phyloP scores from a whole-genome alignment of 1,139 yeast genomes.

The Yamadazyma sp. region DNA sequence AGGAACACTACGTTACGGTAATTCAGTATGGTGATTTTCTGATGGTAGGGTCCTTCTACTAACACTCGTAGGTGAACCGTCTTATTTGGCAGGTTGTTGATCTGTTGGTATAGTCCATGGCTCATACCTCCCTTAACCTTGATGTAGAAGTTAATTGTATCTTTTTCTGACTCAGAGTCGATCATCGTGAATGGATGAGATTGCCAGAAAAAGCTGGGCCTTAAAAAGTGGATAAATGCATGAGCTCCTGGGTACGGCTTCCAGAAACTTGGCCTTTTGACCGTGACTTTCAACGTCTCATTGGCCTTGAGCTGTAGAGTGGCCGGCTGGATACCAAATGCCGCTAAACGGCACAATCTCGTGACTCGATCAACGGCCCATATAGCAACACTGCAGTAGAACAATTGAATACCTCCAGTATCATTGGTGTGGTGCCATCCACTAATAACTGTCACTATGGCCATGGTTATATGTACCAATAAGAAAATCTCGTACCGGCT shows the following conservation, averaged over 20 bases:
- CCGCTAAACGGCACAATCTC: slow-evolving; percentile 48
- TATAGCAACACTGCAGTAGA: slow-evolving; percentile 55
- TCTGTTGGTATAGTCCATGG: slow-evolving; percentile 45
- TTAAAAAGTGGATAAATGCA: slow-evolving; percentile 40
- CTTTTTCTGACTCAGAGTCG: slow-evolving; percentile 28
- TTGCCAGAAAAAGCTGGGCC: slow-evolving; percentile 51
- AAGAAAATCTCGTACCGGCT: slow-evolving; percentile 65
- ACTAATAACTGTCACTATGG: slow-evolving; percentile 53
- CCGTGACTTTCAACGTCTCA: slow-evolving; percentile 43
- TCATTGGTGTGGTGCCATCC: slow-evolving; percentile 57
- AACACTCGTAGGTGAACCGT: slow-evolving; percentile 31
- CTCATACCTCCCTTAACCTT: slow-evolving; percentile 47
- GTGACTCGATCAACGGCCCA: slow-evolving; percentile 63
- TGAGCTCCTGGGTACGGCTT: slow-evolving; percentile 38
- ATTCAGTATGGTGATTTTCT: slow-evolving; percentile 33
- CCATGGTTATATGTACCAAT: slow-evolving; percentile 56
- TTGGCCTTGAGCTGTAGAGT: slow-evolving; percentile 46
- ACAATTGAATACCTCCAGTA: slow-evolving; percentile 46
- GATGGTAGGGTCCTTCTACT: slow-evolving; percentile 46
- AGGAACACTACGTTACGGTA: slow-evolving; percentile 56
- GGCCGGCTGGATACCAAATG: slow-evolving; percentile 53
- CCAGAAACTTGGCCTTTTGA: slow-evolving; percentile 38
- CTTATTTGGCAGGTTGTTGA: slow-evolving; percentile 44
- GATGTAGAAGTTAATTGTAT: slow-evolving; percentile 34
- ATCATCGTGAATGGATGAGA: slow-evolving; percentile 58